Percentiles rank a stretch among this genome's conserved stretches.
These are phyloP conservation scores for Coelastrella sp. DNA, from an alignment of 139 green algal genomes.

Conservation along the genomic window DNA sequence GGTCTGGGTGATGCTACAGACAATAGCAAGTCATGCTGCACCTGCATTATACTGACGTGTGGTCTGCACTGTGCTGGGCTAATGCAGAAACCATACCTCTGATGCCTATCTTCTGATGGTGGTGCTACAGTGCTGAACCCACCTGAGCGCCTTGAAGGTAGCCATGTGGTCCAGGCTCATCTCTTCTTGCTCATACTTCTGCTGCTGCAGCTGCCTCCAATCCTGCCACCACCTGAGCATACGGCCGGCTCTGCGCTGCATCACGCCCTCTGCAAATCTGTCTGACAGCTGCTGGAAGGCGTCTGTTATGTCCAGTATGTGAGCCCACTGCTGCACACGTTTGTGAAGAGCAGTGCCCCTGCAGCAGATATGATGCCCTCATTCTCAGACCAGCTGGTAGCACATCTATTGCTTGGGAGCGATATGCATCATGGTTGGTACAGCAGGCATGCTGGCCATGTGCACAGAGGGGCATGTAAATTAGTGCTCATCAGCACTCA, in stretches of 20 bases:
- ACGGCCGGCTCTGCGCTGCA: not conserved
- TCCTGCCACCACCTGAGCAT: constrained; percentile 35
- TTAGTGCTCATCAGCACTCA: no score
- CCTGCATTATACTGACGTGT: not conserved
- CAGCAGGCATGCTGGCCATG: no score
- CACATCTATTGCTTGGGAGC: no score
- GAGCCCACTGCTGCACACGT: constrained; percentile 2
- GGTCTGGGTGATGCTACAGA: no score
- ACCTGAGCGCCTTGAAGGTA: not conserved
- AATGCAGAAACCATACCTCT: no score
- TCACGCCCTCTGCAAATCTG: not conserved
- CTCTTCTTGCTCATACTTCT: constrained; percentile 6
- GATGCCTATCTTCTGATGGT: no score
- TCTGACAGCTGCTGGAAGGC: constrained; percentile 31
- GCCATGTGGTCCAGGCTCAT: constrained; percentile 8
- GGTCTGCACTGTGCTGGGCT: not conserved
- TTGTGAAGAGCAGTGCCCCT: constrained; percentile 3
- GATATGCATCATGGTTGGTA: no score
- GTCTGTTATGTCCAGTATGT: constrained; percentile 6
- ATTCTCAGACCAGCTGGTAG: no score
- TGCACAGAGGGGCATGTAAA: no score
- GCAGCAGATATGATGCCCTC: not conserved
- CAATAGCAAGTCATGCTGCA: no score
- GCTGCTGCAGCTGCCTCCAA: constrained; percentile 23
- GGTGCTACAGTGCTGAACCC: not conserved